phyloP scores from a whole-genome alignment of 257 asterid genomes.

The Ehretia macrophylla region DNA sequence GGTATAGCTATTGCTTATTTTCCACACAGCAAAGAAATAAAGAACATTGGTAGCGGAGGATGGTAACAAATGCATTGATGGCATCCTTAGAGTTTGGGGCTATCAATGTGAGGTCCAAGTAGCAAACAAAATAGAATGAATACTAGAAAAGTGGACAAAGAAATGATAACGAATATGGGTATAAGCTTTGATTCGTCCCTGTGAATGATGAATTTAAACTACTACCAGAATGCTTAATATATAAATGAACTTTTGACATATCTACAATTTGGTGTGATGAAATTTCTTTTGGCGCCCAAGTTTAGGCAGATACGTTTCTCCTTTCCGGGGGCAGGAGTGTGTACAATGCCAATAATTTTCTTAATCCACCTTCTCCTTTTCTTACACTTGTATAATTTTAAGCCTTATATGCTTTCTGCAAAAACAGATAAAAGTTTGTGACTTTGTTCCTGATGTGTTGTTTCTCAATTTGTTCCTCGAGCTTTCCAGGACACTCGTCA shows the following conservation, averaged over 20 bases:
- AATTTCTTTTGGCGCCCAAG: not conserved
- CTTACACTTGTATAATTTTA: not conserved
- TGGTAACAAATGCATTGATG: not conserved
- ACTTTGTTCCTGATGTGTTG: not conserved
- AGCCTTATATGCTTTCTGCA: not conserved
- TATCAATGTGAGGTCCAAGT: not conserved
- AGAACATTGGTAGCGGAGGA: not conserved
- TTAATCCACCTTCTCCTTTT: not conserved
- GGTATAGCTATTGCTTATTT: conserved; percentile 30
- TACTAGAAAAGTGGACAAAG: not conserved
- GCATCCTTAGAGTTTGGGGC: not conserved
- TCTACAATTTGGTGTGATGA: not conserved
- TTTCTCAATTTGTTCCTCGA: conserved; percentile 12
- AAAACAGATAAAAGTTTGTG: not conserved
- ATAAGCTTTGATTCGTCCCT: not conserved
- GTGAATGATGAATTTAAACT: not conserved
- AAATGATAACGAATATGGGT: not conserved
- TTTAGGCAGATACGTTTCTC: no score
- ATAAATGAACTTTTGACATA: not conserved
- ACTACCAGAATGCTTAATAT: no score
- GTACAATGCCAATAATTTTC: not conserved
- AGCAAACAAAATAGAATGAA: not conserved
- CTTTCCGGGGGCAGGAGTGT: not conserved
- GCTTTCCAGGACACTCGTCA: conserved; percentile 66
- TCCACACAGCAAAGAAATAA: not conserved